These are phyloP conservation scores for Chenopodium berlandieri DNA, from an alignment of 148 eudicot genomes.

Conservation along the genomic window DNA sequence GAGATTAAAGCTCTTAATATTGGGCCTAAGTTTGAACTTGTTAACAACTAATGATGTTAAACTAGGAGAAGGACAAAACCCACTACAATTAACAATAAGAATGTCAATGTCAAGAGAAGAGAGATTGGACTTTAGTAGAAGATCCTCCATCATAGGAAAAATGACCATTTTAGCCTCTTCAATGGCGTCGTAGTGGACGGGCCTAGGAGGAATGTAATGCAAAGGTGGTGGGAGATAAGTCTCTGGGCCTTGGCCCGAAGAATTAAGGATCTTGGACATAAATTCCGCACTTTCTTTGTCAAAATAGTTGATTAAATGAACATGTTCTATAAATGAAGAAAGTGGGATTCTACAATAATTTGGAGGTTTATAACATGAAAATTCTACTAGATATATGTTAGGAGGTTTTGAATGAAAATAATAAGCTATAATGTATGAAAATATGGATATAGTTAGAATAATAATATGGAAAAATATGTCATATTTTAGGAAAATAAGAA, in stretches of 20 bases:
- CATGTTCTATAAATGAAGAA: slow-evolving; percentile 54
- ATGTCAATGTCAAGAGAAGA: slow-evolving; percentile 55
- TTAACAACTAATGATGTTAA: slow-evolving; percentile 57
- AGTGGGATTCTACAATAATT: slow-evolving; percentile 50
- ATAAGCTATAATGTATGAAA: slow-evolving; percentile 16
- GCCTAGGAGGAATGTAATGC: slow-evolving; percentile 59
- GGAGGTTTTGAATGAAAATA: slow-evolving; percentile 22
- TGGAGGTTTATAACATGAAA: slow-evolving; percentile 69
- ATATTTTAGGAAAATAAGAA: slow-evolving; percentile 32
- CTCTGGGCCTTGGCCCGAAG: slow-evolving; percentile 61
- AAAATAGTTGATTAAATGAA: slow-evolving; percentile 25
- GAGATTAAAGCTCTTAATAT: slow-evolving; percentile 52
- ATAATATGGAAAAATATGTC: slow-evolving; percentile 35
- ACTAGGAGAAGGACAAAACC: slow-evolving; percentile 66
- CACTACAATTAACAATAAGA: slow-evolving; percentile 76
- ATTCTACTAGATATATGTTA: slow-evolving; percentile 58
- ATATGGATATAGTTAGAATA: slow-evolving; percentile 19
- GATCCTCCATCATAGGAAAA: slow-evolving; percentile 61
- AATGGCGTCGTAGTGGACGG: slow-evolving; percentile 44
- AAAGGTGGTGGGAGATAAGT: slow-evolving; percentile 74
- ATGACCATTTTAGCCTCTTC: slow-evolving; percentile 62
- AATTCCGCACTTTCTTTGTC: slow-evolving; percentile 42
- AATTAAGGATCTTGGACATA: slow-evolving; percentile 52
- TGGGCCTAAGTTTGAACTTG: slow-evolving; percentile 52
- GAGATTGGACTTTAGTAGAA: slow-evolving; percentile 47